phyloP scores from a whole-genome alignment of 2,329 filamentous ascomycete species.

The Diaporthe helianthi region DNA sequence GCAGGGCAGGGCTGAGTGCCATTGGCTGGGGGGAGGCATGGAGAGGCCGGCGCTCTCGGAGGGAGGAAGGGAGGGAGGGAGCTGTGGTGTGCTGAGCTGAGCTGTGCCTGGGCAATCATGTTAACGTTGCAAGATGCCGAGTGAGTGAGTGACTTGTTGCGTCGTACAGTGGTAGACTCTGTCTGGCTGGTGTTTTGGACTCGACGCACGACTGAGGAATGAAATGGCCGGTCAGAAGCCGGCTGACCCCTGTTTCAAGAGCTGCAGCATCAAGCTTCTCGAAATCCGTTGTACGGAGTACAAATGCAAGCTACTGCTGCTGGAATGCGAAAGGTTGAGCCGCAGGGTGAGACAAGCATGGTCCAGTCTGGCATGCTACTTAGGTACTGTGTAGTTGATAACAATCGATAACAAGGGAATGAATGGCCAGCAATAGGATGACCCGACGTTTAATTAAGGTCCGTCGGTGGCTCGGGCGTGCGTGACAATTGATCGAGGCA shows the following conservation, averaged over 20 bases:
- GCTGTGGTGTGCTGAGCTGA: not conserved
- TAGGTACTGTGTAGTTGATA: too few relatives aligned
- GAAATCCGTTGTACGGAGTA: not conserved
- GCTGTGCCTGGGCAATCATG: conserved; percentile 4
- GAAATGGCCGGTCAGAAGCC: not conserved
- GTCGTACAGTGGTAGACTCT: too few relatives aligned
- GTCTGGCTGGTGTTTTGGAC: not conserved
- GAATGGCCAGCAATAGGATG: not conserved
- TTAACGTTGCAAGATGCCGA: conserved; percentile 22
- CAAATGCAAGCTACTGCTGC: not conserved
- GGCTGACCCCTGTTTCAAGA: conserved; percentile 18
- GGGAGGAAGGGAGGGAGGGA: not conserved
- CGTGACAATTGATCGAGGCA: not conserved
- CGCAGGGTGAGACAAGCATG: not conserved
- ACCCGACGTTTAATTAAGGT: conserved; percentile 18
- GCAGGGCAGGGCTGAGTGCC: not conserved
- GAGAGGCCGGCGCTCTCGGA: not conserved
- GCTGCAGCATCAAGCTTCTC: conserved; percentile 15
- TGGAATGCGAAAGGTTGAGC: not conserved
- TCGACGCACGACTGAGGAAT: not conserved
- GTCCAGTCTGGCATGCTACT: not conserved
- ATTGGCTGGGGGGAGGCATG: conserved; percentile 1
- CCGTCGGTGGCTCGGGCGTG: not conserved
- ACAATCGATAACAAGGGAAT: too few relatives aligned
- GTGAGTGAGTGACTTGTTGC: not conserved